A percentile compares a stretch with the other conserved stretches of the same genome.
These are phyloP conservation scores for Citrus mangshanensis DNA, from an alignment of 345 rosid species.

Conservation along the genomic window DNA sequence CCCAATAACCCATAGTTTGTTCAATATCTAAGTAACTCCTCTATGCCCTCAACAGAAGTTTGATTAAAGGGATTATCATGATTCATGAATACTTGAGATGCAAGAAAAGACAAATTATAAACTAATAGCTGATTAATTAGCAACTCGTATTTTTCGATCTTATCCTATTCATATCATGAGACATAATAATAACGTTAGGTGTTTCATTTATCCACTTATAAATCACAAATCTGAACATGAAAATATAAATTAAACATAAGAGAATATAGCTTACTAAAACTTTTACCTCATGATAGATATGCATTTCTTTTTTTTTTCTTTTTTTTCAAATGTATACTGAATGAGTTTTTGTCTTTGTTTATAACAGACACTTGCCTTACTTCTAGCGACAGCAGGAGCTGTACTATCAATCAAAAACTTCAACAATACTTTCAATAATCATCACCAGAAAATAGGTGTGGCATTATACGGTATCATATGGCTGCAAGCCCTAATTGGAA, in stretches of 20 bases:
- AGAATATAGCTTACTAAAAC: background rate
- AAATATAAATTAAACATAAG: background rate
- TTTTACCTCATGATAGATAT: background rate
- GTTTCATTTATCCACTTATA: slow-evolving; percentile 6
- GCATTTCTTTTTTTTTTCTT: background rate
- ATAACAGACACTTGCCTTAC: slow-evolving; percentile 53
- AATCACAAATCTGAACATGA: background rate
- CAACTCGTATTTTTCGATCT: background rate
- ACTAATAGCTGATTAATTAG: background rate
- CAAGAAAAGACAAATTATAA: slow-evolving; percentile 28
- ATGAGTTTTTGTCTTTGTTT: background rate
- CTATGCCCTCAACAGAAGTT: slow-evolving; percentile 5
- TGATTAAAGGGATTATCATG: slow-evolving; percentile 16
- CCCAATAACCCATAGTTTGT: slow-evolving; percentile 16
- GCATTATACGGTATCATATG: slow-evolving; percentile 67
- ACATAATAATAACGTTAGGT: slow-evolving; percentile 21
- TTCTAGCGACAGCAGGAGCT: slow-evolving; percentile 73
- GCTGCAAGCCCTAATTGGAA: slow-evolving; percentile 67
- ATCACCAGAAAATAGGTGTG: slow-evolving; percentile 78
- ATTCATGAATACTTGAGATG: slow-evolving; percentile 24
- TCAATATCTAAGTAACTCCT: background rate
- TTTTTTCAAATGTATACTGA: background rate
- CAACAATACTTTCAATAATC: slow-evolving; percentile 66
- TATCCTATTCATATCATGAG: background rate
- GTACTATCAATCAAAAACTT: slow-evolving; percentile 70